Conservation (phyloP, 768 basidiomycete species). For the Russula brevipes region DNA sequence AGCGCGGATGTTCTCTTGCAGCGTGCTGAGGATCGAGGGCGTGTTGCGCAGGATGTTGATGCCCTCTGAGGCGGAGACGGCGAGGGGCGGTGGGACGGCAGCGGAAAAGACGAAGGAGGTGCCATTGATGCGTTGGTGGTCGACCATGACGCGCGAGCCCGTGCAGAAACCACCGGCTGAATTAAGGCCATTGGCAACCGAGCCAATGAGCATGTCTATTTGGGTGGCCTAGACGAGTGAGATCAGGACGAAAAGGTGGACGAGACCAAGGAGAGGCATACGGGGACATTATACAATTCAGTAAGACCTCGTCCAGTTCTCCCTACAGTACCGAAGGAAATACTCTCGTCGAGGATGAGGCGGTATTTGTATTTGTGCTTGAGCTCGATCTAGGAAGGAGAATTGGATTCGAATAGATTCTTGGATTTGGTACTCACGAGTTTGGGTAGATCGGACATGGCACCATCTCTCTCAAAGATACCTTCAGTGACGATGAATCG, state of each 20-base stretch:
- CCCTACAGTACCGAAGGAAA: conserved; percentile 91
- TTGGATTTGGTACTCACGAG: conserved; percentile 52
- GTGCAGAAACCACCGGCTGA: conserved; percentile 94
- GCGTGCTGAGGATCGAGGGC: conserved; percentile 65
- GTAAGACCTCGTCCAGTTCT: conserved; percentile 92
- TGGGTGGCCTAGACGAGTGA: conserved; percentile 36
- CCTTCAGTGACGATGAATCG: conserved; percentile 97
- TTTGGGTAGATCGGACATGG: conserved; percentile 87
- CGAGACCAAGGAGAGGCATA: conserved; percentile 36
- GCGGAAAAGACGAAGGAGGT: conserved; percentile 96
- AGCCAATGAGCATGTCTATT: conserved; percentile 94
- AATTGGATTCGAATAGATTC: background rate
- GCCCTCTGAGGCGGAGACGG: conserved; percentile 81
- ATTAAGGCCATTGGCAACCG: conserved; percentile 75
- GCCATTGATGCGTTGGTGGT: conserved; percentile 97
- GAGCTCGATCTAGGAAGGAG: conserved; percentile 66
- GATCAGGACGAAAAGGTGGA: background rate
- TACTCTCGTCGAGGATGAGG: conserved; percentile 87
- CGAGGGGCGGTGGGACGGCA: conserved; percentile 83
- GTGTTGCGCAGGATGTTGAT: conserved; percentile 73
- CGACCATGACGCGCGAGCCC: conserved; percentile 72
- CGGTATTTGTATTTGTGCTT: conserved; percentile 96
- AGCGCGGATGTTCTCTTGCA: conserved; percentile 76
- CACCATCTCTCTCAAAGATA: conserved; percentile 92
- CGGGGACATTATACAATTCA: conserved; percentile 90